Conservation (phyloP, 2,329 filamentous ascomycete genomes). For the Colletotrichum sp. region DNA sequence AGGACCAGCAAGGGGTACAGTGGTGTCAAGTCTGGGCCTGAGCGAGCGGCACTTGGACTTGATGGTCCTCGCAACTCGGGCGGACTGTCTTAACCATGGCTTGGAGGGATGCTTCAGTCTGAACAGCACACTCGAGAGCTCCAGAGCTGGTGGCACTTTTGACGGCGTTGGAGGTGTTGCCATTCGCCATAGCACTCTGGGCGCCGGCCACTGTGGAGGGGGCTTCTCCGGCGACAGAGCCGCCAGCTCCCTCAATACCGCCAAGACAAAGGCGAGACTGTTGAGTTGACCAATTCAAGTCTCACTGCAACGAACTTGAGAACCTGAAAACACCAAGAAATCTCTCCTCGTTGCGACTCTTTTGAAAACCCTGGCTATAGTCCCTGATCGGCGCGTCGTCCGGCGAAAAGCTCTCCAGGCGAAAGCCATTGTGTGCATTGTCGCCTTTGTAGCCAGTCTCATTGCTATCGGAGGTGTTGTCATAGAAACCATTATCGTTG, state of each 20-base stretch:
- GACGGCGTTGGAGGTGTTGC: background rate
- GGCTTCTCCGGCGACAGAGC: background rate
- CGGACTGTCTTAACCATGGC: no score
- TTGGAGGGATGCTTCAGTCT: background rate
- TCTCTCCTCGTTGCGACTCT: background rate
- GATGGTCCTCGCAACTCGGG: background rate
- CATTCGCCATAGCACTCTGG: background rate
- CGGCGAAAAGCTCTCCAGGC: background rate
- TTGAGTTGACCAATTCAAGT: background rate
- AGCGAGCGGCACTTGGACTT: background rate
- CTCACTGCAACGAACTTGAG: background rate
- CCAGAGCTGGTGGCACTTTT: background rate
- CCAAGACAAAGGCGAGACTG: background rate
- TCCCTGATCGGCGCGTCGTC: background rate
- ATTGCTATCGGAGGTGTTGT: background rate
- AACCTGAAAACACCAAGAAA: background rate
- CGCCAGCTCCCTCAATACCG: background rate
- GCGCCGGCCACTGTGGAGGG: background rate
- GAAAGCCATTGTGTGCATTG: background rate
- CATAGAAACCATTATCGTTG: constrained; percentile 14
- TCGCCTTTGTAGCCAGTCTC: background rate
- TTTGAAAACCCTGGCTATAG: background rate
- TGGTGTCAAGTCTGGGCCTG: background rate
- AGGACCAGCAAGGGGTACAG: background rate
- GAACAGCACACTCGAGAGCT: background rate